Evolutionary conservation across 2,329 filamentous ascomycete genomes (phyloP).

Genomic region (Pestalotiopsis sp.): DNA sequence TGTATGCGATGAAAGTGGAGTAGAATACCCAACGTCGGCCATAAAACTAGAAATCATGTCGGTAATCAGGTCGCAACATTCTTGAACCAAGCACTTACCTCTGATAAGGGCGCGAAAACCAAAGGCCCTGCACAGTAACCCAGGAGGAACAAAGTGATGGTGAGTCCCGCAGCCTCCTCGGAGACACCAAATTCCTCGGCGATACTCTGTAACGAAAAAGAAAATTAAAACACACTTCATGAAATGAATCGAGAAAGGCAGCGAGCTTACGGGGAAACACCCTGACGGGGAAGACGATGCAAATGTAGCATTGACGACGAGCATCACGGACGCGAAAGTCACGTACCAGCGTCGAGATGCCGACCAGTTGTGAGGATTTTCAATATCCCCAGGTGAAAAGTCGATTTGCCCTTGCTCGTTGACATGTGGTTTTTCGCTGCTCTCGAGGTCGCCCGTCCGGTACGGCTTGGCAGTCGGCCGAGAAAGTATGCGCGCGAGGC

Average conservation of each 20-base stretch:
- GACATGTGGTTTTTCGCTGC: constrained; percentile 37
- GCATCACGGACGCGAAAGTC: constrained; percentile 43
- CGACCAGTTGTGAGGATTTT: constrained; percentile 53
- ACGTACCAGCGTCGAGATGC: constrained; percentile 40
- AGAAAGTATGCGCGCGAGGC: constrained; percentile 48
- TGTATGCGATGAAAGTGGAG: constrained; percentile 48
- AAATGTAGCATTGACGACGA: constrained; percentile 59
- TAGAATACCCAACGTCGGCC: constrained; percentile 57
- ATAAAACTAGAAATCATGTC: constrained; percentile 41
- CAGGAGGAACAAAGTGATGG: constrained; percentile 56
- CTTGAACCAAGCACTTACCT: constrained; percentile 26
- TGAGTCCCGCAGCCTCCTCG: constrained; percentile 46
- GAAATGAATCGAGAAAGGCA: not conserved
- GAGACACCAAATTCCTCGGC: constrained; percentile 49
- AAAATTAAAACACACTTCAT: not conserved
- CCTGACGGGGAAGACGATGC: constrained; percentile 45
- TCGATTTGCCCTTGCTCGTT: constrained; percentile 53
- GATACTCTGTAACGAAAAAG: constrained; percentile 35
- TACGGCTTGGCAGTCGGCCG: constrained; percentile 55
- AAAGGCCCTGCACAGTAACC: constrained; percentile 62
- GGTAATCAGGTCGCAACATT: not conserved
- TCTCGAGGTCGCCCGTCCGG: constrained; percentile 39
- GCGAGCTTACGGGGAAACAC: constrained; percentile 32
- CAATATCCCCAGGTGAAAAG: constrained; percentile 52
- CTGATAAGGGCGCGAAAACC: constrained; percentile 58